phyloP scores from a whole-genome alignment of 2,329 filamentous ascomycete species.

The Lachnellula subtilissima region DNA sequence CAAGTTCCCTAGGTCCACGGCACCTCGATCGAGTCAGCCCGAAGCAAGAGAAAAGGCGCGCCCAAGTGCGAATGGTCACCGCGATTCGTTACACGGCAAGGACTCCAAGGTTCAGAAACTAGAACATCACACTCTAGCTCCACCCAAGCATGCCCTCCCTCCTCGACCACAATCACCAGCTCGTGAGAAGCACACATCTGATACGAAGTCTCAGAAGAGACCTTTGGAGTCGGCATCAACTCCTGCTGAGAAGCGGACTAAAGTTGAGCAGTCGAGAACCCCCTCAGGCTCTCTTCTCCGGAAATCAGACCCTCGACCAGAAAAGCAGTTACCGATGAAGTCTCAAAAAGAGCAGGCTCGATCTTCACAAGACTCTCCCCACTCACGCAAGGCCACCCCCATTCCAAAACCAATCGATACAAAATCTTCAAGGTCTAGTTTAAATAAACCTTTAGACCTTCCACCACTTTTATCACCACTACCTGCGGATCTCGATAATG shows the following conservation, averaged over 20 bases:
- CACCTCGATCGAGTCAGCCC: slow-evolving; percentile 4
- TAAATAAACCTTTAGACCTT: slow-evolving; percentile 17
- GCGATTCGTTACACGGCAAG: slow-evolving; percentile 7
- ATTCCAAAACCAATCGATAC: slow-evolving; percentile 7
- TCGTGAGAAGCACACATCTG: slow-evolving; percentile 10
- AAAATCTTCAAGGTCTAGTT: slow-evolving; percentile 10
- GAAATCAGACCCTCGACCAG: slow-evolving; percentile 15
- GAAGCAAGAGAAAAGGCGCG: slow-evolving; percentile 11
- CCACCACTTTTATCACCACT: slow-evolving; percentile 24
- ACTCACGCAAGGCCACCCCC: slow-evolving; percentile 11
- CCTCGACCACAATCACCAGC: slow-evolving; percentile 26
- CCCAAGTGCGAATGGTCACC: slow-evolving; percentile 16
- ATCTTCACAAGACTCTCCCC: slow-evolving; percentile 11
- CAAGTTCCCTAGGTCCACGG: slow-evolving; percentile 11
- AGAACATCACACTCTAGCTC: slow-evolving; percentile 2
- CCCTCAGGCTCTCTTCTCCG: slow-evolving; percentile 9
- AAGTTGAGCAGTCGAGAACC: slow-evolving; percentile 18
- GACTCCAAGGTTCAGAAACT: slow-evolving; percentile 4
- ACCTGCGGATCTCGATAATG: slow-evolving; percentile 22
- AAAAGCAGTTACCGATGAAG: slow-evolving; percentile 16
- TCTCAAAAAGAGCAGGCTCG: slow-evolving; percentile 11
- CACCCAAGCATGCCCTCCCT: slow-evolving; percentile 24
- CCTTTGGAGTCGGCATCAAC: slow-evolving; percentile 20
- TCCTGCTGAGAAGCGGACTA: slow-evolving; percentile 28
- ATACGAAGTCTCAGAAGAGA: slow-evolving; percentile 23